These are phyloP conservation scores for Macroventuria anomochaeta DNA, from an alignment of 2,329 filamentous ascomycete genomes.

Conservation along the genomic window DNA sequence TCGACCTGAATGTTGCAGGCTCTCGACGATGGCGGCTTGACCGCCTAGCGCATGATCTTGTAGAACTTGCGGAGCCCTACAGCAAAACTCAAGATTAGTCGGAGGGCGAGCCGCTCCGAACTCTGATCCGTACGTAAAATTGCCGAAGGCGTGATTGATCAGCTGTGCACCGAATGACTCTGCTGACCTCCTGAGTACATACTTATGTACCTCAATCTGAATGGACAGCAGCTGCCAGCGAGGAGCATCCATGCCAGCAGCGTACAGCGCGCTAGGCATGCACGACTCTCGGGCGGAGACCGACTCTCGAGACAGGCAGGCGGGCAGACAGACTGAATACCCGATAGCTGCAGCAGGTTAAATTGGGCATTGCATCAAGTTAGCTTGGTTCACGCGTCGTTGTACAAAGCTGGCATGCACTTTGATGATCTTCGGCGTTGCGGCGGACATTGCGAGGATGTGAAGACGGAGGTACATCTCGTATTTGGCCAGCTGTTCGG, in stretches of 20 bases:
- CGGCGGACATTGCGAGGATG: slow-evolving; percentile 1
- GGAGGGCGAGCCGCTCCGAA: slow-evolving; percentile 13
- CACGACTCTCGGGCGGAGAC: slow-evolving; percentile 3
- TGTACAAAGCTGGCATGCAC: slow-evolving; percentile 9
- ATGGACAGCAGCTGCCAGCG: background rate
- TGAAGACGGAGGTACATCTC: slow-evolving; percentile 5
- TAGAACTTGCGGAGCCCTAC: slow-evolving; percentile 13
- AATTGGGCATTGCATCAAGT: slow-evolving; percentile 1
- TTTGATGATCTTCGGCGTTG: slow-evolving; percentile 2
- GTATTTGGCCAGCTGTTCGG: slow-evolving; percentile 5
- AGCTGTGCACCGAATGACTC: background rate
- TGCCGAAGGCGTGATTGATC: slow-evolving; percentile 3
- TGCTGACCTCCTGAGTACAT: slow-evolving; percentile 6
- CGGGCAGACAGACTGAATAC: background rate
- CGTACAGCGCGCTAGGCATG: slow-evolving; percentile 8
- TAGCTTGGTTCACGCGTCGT: slow-evolving; percentile 1
- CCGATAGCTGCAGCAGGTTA: slow-evolving; percentile 11
- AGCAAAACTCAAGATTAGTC: slow-evolving; percentile 13
- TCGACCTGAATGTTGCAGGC: slow-evolving; percentile 11
- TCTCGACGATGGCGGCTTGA: slow-evolving; percentile 17
- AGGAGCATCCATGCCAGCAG: background rate
- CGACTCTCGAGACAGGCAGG: background rate
- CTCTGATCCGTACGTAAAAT: slow-evolving; percentile 6
- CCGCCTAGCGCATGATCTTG: slow-evolving; percentile 16
- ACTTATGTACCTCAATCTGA: slow-evolving; percentile 2